These are phyloP conservation scores for Tricholoma sp. DNA, from an alignment of 768 basidiomycete genomes.

Conservation along the genomic window DNA sequence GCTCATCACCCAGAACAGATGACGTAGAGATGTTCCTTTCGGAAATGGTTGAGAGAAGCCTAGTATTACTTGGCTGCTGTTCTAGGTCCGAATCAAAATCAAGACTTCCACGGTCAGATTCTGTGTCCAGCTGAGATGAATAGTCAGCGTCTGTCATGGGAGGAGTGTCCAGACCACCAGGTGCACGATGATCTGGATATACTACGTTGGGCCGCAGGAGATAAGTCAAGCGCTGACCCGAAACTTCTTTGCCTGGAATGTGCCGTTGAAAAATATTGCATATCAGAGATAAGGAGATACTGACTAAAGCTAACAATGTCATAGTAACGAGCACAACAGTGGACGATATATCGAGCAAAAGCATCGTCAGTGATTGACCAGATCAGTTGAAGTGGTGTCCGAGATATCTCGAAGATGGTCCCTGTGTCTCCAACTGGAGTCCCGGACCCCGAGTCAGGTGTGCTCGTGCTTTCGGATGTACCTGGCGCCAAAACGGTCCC, in stretches of 20 bases:
- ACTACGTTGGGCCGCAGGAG: constrained; percentile 74
- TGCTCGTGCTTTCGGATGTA: constrained; percentile 16
- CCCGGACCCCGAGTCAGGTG: constrained; percentile 24
- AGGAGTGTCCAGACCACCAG: constrained; percentile 56
- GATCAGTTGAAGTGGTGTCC: constrained; percentile 62
- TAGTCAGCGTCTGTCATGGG: constrained; percentile 64
- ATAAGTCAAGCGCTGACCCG: constrained; percentile 65
- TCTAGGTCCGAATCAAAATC: constrained; percentile 47
- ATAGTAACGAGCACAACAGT: constrained; percentile 78
- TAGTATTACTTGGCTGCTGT: constrained; percentile 22
- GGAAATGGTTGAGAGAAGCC: constrained; percentile 17
- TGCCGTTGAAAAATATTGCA: not conserved
- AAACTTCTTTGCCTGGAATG: constrained; percentile 49
- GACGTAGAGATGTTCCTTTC: constrained; percentile 2
- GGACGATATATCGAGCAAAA: constrained; percentile 77
- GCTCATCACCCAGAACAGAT: constrained; percentile 12
- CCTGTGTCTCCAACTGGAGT: constrained; percentile 46
- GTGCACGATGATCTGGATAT: constrained; percentile 46
- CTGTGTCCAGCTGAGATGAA: constrained; percentile 45
- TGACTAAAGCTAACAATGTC: constrained; percentile 78
- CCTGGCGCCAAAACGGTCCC: constrained; percentile 55
- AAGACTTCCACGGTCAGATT: constrained; percentile 45
- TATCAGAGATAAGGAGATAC: constrained; percentile 20
- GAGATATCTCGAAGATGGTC: constrained; percentile 57
- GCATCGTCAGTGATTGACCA: constrained; percentile 71